Evolutionary conservation across 192 early-diverging fungal genomes (phyloP), one percentile per base, ranked within the genome.

Genomic region (Entomortierella chlamydospora): DNA sequence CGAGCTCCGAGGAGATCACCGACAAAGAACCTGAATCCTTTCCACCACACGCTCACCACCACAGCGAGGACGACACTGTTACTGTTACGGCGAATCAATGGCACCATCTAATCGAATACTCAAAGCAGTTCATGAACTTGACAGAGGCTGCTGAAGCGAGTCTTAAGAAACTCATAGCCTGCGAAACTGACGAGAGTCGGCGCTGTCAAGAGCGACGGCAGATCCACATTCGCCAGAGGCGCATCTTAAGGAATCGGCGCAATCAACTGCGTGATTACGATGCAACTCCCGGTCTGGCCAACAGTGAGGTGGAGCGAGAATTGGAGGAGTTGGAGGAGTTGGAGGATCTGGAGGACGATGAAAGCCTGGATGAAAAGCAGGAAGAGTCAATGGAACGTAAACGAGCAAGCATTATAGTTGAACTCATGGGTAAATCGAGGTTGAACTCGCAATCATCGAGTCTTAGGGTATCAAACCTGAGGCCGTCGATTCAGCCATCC

Each of bases 281-380:
- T 13, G 29, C 9, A 0, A 47, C 20, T 18, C 61, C 18, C 15
- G 10, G 39, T 17, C 7, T 49, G 20, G 45, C 30, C 4, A 45
- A 63, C n/a, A 53, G 54, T 23, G 41, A 57, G 8, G 29, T 41
- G 4, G 72, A 76, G 0, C 45, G 45, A 47, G 60, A 68, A 17
- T 43, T 66, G 28, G 58, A 74, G 17, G 72, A 77, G 31, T 30
- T 68, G 20, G 73, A 68, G 17, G 65, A 57, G 25, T 68, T 66
- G 54, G 66, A 64, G 0, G 67, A 78, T 13, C 68, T 66, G 54
- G 60, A 64, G 2, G 67, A 78, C 13, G 74, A 78, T 23, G 65
- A 64, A 34, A 61, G 47, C 28, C 23, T 52, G 0, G 65, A 58
- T 26, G 73, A 76, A 0, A 63, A 68, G 25, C 59, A 63, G 11